Evolutionary conservation across 441 rosid genomes (phyloP).

Genomic region (Flueggea neowawraea): DNA sequence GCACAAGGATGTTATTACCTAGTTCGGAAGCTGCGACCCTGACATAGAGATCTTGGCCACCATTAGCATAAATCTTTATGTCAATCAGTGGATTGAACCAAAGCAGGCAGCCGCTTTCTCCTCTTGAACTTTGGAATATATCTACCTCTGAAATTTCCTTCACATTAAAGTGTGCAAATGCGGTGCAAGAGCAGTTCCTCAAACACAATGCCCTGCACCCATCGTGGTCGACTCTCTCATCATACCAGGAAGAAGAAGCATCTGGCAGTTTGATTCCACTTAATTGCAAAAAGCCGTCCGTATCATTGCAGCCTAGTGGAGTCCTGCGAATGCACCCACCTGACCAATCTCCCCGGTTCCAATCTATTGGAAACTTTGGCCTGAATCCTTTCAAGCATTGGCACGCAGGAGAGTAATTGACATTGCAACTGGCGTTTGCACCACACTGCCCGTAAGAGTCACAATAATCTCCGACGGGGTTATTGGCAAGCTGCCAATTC

Average conservation of each 20-base stretch:
- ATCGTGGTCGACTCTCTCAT: conserved; percentile 21
- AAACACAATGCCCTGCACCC: conserved; percentile 44
- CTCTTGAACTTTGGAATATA: neutral
- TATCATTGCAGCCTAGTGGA: conserved; percentile 26
- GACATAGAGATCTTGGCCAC: conserved; percentile 21
- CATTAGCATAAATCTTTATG: conserved; percentile 2
- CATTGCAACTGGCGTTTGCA: conserved; percentile 39
- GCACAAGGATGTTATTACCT: conserved; percentile 1
- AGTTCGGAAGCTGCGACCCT: conserved; percentile 22
- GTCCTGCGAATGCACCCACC: conserved; percentile 51
- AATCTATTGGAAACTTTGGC: conserved; percentile 40
- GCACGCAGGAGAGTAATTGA: conserved; percentile 47
- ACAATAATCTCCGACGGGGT: conserved; percentile 46
- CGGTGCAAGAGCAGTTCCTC: conserved; percentile 51
- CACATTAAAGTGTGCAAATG: conserved; percentile 41
- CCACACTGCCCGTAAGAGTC: conserved; percentile 43
- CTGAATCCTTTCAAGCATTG: conserved; percentile 44
- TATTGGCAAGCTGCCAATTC: conserved; percentile 43
- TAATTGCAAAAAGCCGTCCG: conserved; percentile 36
- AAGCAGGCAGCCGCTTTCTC: conserved; percentile 51
- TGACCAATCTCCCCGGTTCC: conserved; percentile 46
- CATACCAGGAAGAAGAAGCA: conserved; percentile 24
- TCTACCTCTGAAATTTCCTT: neutral
- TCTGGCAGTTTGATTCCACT: conserved; percentile 51
- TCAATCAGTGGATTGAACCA: conserved; percentile 28